Percentiles rank a stretch among this genome's conserved stretches.
These are phyloP conservation scores for Lanzia echinophila DNA, from an alignment of 2,329 filamentous ascomycete genomes.

Conservation along the genomic window DNA sequence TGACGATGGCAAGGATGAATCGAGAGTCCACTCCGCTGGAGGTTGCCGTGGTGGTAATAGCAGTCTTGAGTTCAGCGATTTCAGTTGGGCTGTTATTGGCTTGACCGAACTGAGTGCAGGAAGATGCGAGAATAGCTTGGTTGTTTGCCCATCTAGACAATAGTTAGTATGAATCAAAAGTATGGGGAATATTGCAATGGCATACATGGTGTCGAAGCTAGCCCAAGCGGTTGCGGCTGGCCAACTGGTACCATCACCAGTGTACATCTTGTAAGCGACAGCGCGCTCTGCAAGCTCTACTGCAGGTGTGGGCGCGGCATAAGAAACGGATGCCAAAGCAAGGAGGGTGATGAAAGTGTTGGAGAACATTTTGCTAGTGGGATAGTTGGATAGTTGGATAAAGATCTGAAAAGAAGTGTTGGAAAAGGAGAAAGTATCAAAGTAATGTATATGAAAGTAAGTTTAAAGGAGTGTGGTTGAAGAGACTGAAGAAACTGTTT, in stretches of 20 bases:
- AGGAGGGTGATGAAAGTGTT: background rate
- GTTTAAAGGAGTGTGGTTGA: background rate
- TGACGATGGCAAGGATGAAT: conserved; percentile 31
- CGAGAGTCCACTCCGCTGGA: conserved; percentile 10
- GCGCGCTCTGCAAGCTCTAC: background rate
- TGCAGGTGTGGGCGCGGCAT: background rate
- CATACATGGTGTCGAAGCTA: conserved; percentile 3
- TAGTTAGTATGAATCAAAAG: background rate
- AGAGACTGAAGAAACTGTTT: background rate
- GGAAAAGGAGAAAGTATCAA: background rate
- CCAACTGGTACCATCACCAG: conserved; percentile 2
- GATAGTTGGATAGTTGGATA: background rate
- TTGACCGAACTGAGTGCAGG: conserved; percentile 1
- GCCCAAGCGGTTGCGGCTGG: background rate
- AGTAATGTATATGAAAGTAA: background rate
- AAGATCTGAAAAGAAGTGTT: background rate
- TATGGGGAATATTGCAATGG: background rate
- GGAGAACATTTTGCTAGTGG: background rate
- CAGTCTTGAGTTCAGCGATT: background rate
- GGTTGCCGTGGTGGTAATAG: background rate
- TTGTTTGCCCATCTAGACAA: background rate
- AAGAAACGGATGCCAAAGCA: background rate
- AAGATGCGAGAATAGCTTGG: background rate
- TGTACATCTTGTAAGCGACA: background rate
- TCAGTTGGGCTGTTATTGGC: conserved; percentile 2